These are phyloP conservation scores for Sclerospora graminicola DNA, from an alignment of 352 stramenopile genomes.

Conservation along the genomic window DNA sequence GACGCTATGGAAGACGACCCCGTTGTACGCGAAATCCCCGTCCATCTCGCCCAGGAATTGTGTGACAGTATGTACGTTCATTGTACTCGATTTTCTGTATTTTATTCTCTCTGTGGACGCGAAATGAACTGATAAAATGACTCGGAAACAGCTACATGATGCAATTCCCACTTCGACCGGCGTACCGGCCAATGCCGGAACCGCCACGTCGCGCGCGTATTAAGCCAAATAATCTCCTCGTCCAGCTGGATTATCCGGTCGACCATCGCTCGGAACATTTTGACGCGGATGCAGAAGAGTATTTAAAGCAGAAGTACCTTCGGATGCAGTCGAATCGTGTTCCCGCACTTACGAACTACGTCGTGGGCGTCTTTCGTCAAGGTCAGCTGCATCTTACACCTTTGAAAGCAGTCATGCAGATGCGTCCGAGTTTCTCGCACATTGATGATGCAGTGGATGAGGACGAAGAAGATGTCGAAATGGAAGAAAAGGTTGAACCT, in stretches of 20 bases:
- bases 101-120: background rate
- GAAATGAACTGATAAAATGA: conserved; percentile 1
- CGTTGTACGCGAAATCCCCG: conserved; percentile 73
- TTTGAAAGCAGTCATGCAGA: conserved; percentile 57
- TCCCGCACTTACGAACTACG: conserved; percentile 66
- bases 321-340: conserved; percentile 54
- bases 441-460: conserved; percentile 69
- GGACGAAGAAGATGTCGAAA: conserved; percentile 50
- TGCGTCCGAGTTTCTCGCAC: conserved; percentile 68
- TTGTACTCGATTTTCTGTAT: background rate
- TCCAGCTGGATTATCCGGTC: conserved; percentile 71
- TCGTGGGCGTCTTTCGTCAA: conserved; percentile 66
- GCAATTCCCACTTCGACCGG: conserved; percentile 70
- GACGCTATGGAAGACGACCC: conserved; percentile 45
- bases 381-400: conserved; percentile 75
- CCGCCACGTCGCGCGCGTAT: conserved; percentile 46
- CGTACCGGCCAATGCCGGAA: conserved; percentile 64
- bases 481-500: conserved; percentile 42
- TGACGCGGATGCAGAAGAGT: conserved; percentile 71
- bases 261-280: conserved; percentile 65
- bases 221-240: conserved; percentile 63
- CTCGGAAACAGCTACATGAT: conserved; percentile 45
- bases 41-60: conserved; percentile 66
- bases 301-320: conserved; percentile 63
- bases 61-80: conserved; percentile 50